Evolutionary conservation across 352 stramenopile species (phyloP), one percentile per base, ranked within the genome.

Genomic region (Globisporangium nodosum): DNA sequence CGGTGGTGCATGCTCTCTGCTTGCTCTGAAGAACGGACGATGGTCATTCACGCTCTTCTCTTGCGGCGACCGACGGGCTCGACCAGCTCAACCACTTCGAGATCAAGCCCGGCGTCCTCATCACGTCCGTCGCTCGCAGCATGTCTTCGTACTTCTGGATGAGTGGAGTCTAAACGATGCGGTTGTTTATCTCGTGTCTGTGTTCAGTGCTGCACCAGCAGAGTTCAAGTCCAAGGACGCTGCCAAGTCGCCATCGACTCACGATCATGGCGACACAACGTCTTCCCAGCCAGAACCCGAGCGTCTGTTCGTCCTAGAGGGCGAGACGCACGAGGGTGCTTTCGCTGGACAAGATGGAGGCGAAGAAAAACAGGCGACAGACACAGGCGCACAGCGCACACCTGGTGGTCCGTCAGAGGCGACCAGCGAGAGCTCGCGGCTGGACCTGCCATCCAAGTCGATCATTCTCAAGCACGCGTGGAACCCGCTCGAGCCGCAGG

Each of bases 51-150:
- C 66, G 55, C 60, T 54, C 56, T 56, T 70, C 43, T 74, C 62
- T 65, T 70, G 60, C 46, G 39, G 45, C 24, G 33, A 27, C 33
- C 39, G 27, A 8, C 16, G 15, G 9, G 1, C 16, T 6, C 43
- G 18, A 20, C 43, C 63, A 94, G 85, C 55, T 94, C 42, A 73
- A 92, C 49, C 70, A 83, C 53, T 87, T 88, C 35, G 82, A 94
- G 76, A 78, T 94, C 70, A 94, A 92, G 60, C 85, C 85, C 7
- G 85, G 82, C 24, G 81, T 94, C 24, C 65, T 84, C 31, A 88
- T 94, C 70, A 92, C 77, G 85, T 94, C 77, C 31, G 69, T 39
- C 16, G 5, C 15, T 40, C 24, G 1, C 24, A 27, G 24, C 24
- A 20, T 16, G 24, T 18, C 27, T 21, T 8, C 33, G 33, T 9